Base-by-base conservation (phyloP, 2,329 filamentous ascomycete species). In the Cladosporium sp. region DNA sequence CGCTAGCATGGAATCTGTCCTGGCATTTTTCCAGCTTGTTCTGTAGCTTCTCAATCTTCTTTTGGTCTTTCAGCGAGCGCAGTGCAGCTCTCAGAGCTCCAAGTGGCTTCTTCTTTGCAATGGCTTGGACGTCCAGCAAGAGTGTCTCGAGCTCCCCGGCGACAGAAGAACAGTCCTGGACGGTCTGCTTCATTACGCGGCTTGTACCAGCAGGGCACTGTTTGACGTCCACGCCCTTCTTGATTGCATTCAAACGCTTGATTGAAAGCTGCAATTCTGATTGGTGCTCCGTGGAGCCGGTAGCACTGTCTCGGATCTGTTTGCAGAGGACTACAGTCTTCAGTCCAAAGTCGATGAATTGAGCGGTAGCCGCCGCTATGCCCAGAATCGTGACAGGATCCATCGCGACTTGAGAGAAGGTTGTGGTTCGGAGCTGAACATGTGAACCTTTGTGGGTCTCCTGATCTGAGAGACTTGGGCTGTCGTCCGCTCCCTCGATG, bases 271-370 rank as follows among this genome's bases (percentile, higher is more conserved):
- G 24, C 15, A 50, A 11, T 2, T 43, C 30, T 7, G 22, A 17
- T 11, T 50, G 41, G 20, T 20, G 17, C 6, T 50, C 34, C 2
- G 40, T 50, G 2, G 47, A 29, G 15, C 22, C 30, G 5, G 17
- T 15, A 4, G 24, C 6, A 20, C 47, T 50, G 47, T 50, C 47
- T 24, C 40, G 47, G 4, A 50, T 50, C 12, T 50, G 24, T 30
- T 50, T 50, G 22, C 40, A 50, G 5, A 30, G n/a, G 13, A 15
- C n/a, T 1, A 50, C 17, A 3, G 47, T 44, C 22, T 50, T 39
- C 13, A 44, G 2, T 1, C 38, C 34, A 20, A 29, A 50, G 12
- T 50, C 32, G 6, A 50, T n/a, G 12, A 50, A 50, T 18, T 50
- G 47, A 0, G 22, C 47, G 3, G 40, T 18, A 12, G 47, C 47